phyloP scores from a whole-genome alignment of 305 asterid genomes.

The Fraxinus dipetala region DNA sequence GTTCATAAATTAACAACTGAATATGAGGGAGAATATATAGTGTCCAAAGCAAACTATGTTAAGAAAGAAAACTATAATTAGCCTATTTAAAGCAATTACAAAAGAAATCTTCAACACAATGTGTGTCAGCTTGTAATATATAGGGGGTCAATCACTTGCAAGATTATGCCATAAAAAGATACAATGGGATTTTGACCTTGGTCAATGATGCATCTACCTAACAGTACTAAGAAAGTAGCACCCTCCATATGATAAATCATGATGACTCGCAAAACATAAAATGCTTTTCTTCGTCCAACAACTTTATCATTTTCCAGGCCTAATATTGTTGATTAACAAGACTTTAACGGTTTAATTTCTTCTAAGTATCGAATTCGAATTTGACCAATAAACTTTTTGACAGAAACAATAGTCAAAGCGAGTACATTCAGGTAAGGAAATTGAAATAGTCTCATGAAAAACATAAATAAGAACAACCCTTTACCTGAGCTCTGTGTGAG shows the following conservation, averaged over 20 bases:
- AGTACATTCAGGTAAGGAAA: constrained; percentile 6
- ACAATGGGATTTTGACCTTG: background rate
- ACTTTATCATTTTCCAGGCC: constrained; percentile 8
- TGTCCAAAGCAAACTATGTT: background rate
- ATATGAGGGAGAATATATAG: background rate
- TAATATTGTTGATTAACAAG: constrained; percentile 1
- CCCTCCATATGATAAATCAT: background rate
- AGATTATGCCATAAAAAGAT: background rate
- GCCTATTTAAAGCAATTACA: background rate
- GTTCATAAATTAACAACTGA: background rate
- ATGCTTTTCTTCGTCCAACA: background rate
- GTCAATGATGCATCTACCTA: background rate
- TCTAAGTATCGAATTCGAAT: constrained; percentile 5
- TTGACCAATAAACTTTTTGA: background rate
- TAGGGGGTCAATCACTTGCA: background rate
- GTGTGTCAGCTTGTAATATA: background rate
- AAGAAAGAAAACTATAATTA: background rate
- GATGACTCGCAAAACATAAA: background rate
- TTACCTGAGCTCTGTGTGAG: constrained; percentile 99
- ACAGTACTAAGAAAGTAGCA: background rate
- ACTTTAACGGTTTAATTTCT: background rate
- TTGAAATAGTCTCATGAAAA: background rate
- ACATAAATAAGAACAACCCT: constrained; percentile 19
- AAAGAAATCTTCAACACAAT: background rate
- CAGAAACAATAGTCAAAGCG: background rate